Percentiles rank a stretch among this genome's conserved stretches.
These are phyloP conservation scores for Theobroma cacao DNA, from an alignment of 345 rosid species.

Conservation along the genomic window DNA sequence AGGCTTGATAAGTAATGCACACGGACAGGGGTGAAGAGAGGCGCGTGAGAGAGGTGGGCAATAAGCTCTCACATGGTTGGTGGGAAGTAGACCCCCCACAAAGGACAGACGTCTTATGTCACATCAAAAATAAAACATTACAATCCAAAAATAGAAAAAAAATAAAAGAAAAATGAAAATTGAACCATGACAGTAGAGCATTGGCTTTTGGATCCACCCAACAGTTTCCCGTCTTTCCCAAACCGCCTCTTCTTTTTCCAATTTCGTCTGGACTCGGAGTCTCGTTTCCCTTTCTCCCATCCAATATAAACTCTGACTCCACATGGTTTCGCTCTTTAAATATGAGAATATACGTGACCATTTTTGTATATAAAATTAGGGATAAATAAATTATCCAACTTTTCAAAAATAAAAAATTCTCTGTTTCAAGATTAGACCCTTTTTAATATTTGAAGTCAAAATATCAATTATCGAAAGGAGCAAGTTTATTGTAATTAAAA, in stretches of 20 bases:
- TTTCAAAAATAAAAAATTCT: no score
- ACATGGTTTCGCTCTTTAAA: not conserved
- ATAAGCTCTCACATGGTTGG: slow-evolving; percentile 24
- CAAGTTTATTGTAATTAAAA: no score
- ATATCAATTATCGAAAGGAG: no score
- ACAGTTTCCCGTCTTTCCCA: not conserved
- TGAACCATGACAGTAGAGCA: not conserved
- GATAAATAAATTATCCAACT: no score
- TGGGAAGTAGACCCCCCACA: not conserved
- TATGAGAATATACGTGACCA: no score
- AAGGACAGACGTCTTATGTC: slow-evolving; percentile 1
- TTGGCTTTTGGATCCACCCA: slow-evolving; percentile 7
- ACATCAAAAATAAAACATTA: not conserved
- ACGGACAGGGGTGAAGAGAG: not conserved
- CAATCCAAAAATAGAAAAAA: not conserved
- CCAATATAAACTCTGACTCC: not conserved
- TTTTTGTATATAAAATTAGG: no score
- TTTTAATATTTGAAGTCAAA: no score
- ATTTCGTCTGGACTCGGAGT: not conserved
- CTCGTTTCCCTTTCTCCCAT: not conserved
- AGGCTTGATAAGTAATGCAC: not conserved
- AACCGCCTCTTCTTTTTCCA: not conserved
- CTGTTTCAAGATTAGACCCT: no score
- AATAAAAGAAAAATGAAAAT: not conserved
- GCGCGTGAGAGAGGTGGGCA: slow-evolving; percentile 1